phyloP scores from a whole-genome alignment of 805 yeast genomes.

The Sugiyamaella lignohabitans region DNA sequence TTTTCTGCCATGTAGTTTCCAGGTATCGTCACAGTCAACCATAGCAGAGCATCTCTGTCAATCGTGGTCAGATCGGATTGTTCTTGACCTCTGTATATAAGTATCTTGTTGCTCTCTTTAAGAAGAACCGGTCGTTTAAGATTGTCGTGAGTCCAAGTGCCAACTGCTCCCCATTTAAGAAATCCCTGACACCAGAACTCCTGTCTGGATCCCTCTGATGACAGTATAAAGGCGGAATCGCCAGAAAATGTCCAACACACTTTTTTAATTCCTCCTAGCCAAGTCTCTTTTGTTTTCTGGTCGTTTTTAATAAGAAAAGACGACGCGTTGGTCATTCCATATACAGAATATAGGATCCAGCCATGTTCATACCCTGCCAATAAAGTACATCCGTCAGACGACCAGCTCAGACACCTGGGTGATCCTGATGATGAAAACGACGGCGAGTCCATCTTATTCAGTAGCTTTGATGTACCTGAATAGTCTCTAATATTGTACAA shows the following conservation, averaged over 20 bases:
- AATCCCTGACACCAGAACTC: conserved; percentile 23
- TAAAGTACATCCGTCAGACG: conserved; percentile 34
- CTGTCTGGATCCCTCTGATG: conserved; percentile 13
- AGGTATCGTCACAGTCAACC: conserved; percentile 45
- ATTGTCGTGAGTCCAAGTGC: conserved; percentile 24
- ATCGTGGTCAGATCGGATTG: conserved; percentile 37
- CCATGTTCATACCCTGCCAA: conserved; percentile 35
- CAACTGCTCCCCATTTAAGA: conserved; percentile 29
- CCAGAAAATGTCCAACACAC: conserved; percentile 35
- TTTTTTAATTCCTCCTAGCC: conserved; percentile 24
- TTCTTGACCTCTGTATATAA: conserved; percentile 43
- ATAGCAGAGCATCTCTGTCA: conserved; percentile 38
- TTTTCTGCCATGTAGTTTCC: conserved; percentile 39
- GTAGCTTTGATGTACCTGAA: conserved; percentile 26
- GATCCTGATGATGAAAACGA: conserved; percentile 22
- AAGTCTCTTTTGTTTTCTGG: conserved; percentile 16
- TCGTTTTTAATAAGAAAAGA: conserved; percentile 30
- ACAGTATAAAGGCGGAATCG: conserved; percentile 33
- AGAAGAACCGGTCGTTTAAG: conserved; percentile 40
- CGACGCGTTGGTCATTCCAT: conserved; percentile 42
- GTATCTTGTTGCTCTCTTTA: conserved; percentile 34
- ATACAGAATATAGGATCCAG: conserved; percentile 43
- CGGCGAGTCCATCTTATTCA: conserved; percentile 30
- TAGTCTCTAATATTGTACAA: conserved; percentile 36
- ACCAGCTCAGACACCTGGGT: conserved; percentile 30